Evolutionary conservation across 106 monocot species (phyloP), one percentile per base, ranked within the genome.

Genomic region (Narthecium ossifragum): DNA sequence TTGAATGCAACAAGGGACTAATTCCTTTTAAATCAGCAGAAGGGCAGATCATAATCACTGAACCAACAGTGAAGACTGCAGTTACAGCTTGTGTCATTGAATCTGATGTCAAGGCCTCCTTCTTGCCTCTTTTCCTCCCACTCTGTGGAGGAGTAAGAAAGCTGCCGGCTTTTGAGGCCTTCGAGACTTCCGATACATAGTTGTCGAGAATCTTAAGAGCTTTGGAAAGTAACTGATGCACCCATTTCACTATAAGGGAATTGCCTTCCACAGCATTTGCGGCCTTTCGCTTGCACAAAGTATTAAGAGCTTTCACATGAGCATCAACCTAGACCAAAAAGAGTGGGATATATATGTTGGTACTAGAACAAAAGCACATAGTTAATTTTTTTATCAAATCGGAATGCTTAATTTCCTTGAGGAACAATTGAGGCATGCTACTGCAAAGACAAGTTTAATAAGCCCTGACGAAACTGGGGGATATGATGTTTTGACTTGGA

Each of bases 281-380:
- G 14, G 84, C 83, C 56, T 96, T 90, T 62, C 66, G 73, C 65
- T 81, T 90, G 90, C 96, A 96, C 66, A 96, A 67, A 28, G 78
- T 84, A 54, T 63, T 86, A 11, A 96, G 80, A 57, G 96, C 83
- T 63, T 96, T 96, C 59, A 90, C 71, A 81, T 96, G 96, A 53
- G 96, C 96, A 78, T 96, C 86, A 59, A 90, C 86, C 96, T 96
- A 65, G n/a, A n/a, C n/a, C n/a, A n/a, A n/a, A n/a, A n/a, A n/a
- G n/a, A n/a, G n/a, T n/a, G n/a, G n/a, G n/a, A n/a, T n/a, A n/a
- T n/a, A n/a, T n/a, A n/a, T n/a, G n/a, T n/a, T n/a, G n/a, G n/a
- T n/a, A n/a, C n/a, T n/a, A n/a, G n/a, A n/a, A n/a, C n/a, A n/a
- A n/a, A n/a, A n/a, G n/a, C n/a, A n/a, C n/a, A n/a, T n/a, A n/a